A percentile compares a stretch with the other conserved stretches of the same genome.
Evolutionary conservation across 495 filamentous ascomycete genomes (phyloP).

Genomic region (Aspergillus hancockii): DNA sequence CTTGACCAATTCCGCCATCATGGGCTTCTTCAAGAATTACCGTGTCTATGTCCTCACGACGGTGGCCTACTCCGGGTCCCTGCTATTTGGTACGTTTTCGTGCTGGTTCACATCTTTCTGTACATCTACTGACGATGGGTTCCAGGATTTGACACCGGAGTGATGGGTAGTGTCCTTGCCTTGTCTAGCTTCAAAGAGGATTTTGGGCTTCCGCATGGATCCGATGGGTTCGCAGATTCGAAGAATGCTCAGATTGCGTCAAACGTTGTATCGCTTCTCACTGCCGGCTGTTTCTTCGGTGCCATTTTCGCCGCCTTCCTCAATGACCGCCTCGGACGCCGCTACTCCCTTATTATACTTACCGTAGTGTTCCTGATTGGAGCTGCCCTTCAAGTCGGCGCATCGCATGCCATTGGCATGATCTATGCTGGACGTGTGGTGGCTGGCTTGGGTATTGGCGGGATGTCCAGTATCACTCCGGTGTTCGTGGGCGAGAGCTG

Average conservation of each 20-base stretch:
- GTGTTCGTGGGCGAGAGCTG: slow-evolving; percentile 53
- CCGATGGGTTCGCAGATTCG: slow-evolving; percentile 30
- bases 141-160: slow-evolving; percentile 57
- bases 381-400: slow-evolving; percentile 59
- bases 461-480: slow-evolving; percentile 48
- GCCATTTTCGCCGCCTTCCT: slow-evolving; percentile 59
- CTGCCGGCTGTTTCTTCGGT: slow-evolving; percentile 70
- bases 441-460: slow-evolving; percentile 45
- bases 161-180: slow-evolving; percentile 59
- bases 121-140: background rate
- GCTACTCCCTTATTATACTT: slow-evolving; percentile 58
- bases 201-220: slow-evolving; percentile 44
- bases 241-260: slow-evolving; percentile 49
- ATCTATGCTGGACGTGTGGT: slow-evolving; percentile 48
- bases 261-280: slow-evolving; percentile 62
- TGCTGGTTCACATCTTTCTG: background rate
- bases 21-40: slow-evolving; percentile 50
- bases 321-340: slow-evolving; percentile 60
- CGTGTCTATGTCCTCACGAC: slow-evolving; percentile 55
- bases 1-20: background rate
- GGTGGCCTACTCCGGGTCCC: slow-evolving; percentile 54
- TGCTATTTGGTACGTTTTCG: slow-evolving; percentile 49
- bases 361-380: slow-evolving; percentile 61
- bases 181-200: slow-evolving; percentile 57
- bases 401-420: slow-evolving; percentile 32